phyloP scores from a whole-genome alignment of 768 basidiomycete species.

The Psilocybe azurescens region DNA sequence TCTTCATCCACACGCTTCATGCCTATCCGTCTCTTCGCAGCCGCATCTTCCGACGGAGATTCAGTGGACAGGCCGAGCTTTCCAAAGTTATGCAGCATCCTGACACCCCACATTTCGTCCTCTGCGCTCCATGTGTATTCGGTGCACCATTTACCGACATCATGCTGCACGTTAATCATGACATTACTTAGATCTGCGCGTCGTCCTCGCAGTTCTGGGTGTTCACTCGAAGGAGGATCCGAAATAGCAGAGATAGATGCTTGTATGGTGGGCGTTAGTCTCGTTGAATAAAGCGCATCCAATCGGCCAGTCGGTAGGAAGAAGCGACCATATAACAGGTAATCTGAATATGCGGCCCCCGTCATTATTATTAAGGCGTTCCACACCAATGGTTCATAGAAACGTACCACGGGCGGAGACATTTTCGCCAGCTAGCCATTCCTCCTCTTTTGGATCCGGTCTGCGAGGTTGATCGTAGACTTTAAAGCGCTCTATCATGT shows the following conservation, averaged over 20 bases:
- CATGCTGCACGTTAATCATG: constrained; percentile 90
- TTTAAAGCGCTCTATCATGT: constrained; percentile 88
- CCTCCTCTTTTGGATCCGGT: constrained; percentile 80
- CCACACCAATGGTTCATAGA: neutral
- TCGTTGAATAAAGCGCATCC: constrained; percentile 88
- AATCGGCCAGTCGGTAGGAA: constrained; percentile 89
- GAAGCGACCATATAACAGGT: constrained; percentile 89
- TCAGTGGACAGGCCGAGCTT: constrained; percentile 51
- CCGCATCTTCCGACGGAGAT: constrained; percentile 34
- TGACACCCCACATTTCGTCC: constrained; percentile 91
- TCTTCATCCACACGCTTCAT: constrained; percentile 93
- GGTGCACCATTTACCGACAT: constrained; percentile 89
- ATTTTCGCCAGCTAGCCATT: constrained; percentile 81
- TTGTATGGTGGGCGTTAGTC: constrained; percentile 81
- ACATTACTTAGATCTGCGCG: constrained; percentile 64
- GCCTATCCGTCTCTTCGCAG: constrained; percentile 19
- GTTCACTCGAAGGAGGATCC: constrained; percentile 63
- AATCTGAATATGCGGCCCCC: constrained; percentile 57
- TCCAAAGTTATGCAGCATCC: constrained; percentile 93
- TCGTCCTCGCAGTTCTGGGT: constrained; percentile 47
- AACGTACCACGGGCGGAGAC: constrained; percentile 76
- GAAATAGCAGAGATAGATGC: constrained; percentile 87
- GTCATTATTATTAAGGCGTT: neutral
- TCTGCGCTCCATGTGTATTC: constrained; percentile 96
- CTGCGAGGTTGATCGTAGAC: constrained; percentile 81